These are phyloP conservation scores for Niveomyces coronatus DNA, from an alignment of 2,329 filamentous ascomycete species.

Conservation along the genomic window DNA sequence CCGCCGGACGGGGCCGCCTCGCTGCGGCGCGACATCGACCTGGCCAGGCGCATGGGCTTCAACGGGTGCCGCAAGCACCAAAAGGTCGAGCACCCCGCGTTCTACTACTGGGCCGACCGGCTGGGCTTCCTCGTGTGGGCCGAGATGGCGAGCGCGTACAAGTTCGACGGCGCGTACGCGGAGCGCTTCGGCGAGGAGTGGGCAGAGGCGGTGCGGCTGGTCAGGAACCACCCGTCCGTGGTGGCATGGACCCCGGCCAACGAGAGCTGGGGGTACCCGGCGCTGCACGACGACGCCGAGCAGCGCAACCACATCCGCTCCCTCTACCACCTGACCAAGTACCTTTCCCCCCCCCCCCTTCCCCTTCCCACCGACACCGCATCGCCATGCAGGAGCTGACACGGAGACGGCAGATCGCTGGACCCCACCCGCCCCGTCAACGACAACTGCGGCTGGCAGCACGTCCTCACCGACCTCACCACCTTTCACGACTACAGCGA, in stretches of 20 bases:
- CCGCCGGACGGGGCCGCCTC: slow-evolving; percentile 38
- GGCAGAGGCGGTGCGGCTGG: slow-evolving; percentile 50
- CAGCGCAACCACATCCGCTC: slow-evolving; percentile 55
- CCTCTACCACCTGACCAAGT: slow-evolving; percentile 56
- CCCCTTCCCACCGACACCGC: background rate
- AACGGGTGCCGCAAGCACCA: slow-evolving; percentile 57
- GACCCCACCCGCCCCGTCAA: slow-evolving; percentile 56
- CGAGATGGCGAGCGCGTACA: slow-evolving; percentile 55
- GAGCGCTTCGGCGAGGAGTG: slow-evolving; percentile 54
- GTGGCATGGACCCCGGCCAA: slow-evolving; percentile 60
- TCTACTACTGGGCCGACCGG: slow-evolving; percentile 50
- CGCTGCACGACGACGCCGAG: slow-evolving; percentile 42
- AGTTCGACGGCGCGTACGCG: slow-evolving; percentile 48
- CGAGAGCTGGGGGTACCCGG: slow-evolving; percentile 52
- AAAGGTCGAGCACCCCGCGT: slow-evolving; percentile 51
- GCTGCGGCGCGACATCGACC: slow-evolving; percentile 41
- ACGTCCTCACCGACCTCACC: slow-evolving; percentile 52
- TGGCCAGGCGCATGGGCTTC: slow-evolving; percentile 51
- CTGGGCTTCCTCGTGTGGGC: slow-evolving; percentile 54
- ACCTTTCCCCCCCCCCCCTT: slow-evolving; percentile 13
- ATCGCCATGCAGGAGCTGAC: slow-evolving; percentile 18
- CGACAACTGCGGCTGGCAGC: slow-evolving; percentile 64
- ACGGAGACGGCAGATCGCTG: slow-evolving; percentile 28
- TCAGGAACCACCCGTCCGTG: slow-evolving; percentile 55
- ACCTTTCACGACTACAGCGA: slow-evolving; percentile 62